phyloP scores from a whole-genome alignment of 2,329 filamentous ascomycete species.

The Fusarium albosuccineum region DNA sequence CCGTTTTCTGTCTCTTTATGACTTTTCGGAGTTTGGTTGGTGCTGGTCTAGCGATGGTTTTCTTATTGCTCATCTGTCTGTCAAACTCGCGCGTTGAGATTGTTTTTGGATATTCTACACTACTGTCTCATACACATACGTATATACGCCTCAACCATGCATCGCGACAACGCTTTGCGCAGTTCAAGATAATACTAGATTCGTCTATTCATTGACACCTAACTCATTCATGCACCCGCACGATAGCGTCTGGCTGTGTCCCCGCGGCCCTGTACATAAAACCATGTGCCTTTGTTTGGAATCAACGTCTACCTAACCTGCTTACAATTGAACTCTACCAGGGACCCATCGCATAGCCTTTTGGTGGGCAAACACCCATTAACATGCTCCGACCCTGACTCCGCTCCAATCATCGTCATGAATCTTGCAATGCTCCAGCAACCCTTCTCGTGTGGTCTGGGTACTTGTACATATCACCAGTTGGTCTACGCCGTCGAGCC shows the following conservation, averaged over 20 bases:
- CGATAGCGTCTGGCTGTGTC: slow-evolving; percentile 1
- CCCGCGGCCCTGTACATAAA: slow-evolving; percentile 13
- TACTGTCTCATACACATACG: slow-evolving; percentile 7
- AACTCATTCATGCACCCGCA: slow-evolving; percentile 5
- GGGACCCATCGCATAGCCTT: slow-evolving; percentile 47
- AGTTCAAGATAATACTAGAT: slow-evolving; percentile 13
- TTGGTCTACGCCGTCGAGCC: slow-evolving; percentile 54
- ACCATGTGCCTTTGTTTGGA: slow-evolving; percentile 42
- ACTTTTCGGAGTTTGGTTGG: slow-evolving; percentile 32
- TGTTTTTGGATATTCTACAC: slow-evolving; percentile 16
- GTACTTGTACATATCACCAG: slow-evolving; percentile 23
- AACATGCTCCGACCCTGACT: slow-evolving; percentile 50
- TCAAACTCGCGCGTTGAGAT: slow-evolving; percentile 12
- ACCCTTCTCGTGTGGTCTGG: slow-evolving; percentile 30
- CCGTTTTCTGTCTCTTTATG: slow-evolving; percentile 13
- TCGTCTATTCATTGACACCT: background rate
- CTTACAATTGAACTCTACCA: slow-evolving; percentile 49
- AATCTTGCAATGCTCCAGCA: slow-evolving; percentile 44
- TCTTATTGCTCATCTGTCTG: slow-evolving; percentile 21
- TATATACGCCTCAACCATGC: slow-evolving; percentile 3
- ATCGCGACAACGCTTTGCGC: background rate
- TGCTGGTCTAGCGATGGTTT: slow-evolving; percentile 34
- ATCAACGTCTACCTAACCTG: slow-evolving; percentile 48
- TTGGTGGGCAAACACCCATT: slow-evolving; percentile 51
- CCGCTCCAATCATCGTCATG: slow-evolving; percentile 47